Percentiles rank a stretch among this genome's conserved stretches.
Conservation (phyloP, 2,329 filamentous ascomycete genomes). For the Bretziella fagacearum region DNA sequence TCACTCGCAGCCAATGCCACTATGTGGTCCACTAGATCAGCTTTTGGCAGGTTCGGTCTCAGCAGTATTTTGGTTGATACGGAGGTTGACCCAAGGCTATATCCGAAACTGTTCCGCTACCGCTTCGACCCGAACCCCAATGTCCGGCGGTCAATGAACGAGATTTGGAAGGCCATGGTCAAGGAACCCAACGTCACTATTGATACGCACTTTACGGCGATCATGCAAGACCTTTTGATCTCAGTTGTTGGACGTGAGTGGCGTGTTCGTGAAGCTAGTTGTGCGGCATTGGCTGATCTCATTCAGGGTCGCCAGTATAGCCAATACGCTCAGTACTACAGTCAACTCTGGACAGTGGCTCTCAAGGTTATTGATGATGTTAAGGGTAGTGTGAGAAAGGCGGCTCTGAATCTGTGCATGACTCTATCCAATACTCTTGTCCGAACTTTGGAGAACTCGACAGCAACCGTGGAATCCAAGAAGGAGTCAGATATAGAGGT, state of each 20-base stretch:
- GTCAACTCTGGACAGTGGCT: conserved; percentile 67
- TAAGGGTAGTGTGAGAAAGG: conserved; percentile 70
- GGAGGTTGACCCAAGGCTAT: conserved; percentile 76
- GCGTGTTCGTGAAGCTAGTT: conserved; percentile 83
- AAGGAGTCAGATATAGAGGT: background rate
- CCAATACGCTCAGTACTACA: conserved; percentile 70
- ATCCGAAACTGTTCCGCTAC: conserved; percentile 87
- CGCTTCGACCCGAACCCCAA: conserved; percentile 89
- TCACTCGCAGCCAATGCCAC: conserved; percentile 87
- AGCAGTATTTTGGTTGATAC: conserved; percentile 85
- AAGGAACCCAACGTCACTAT: conserved; percentile 68
- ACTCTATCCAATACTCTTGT: conserved; percentile 72
- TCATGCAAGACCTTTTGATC: conserved; percentile 71
- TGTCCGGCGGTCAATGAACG: conserved; percentile 88
- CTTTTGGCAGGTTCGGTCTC: conserved; percentile 84
- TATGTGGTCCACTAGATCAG: conserved; percentile 92
- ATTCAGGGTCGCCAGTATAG: conserved; percentile 61
- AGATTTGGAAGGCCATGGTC: conserved; percentile 93
- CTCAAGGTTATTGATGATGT: conserved; percentile 94
- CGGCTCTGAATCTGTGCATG: conserved; percentile 68
- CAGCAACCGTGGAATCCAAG: conserved; percentile 20
- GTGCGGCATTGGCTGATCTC: conserved; percentile 73
- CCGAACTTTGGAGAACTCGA: conserved; percentile 66
- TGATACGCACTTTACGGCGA: conserved; percentile 68
- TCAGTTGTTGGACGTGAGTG: conserved; percentile 84